A percentile compares a stretch with the other conserved stretches of the same genome.
Conservation (phyloP, 2,329 filamentous ascomycete species). For the Aspergillus pseudotamarii region DNA sequence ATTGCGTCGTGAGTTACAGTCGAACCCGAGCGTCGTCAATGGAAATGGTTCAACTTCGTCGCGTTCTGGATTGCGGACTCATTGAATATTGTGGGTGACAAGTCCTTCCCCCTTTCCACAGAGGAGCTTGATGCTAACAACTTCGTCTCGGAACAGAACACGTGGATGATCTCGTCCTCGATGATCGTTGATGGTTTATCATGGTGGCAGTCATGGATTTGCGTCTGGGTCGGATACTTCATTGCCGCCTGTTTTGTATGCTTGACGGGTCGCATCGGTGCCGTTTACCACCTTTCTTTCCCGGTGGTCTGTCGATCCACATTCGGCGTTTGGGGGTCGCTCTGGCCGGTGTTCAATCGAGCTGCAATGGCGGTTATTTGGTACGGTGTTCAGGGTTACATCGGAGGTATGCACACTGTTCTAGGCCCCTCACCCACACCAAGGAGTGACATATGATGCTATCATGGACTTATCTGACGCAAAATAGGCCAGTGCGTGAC, state of each 20-base stretch:
- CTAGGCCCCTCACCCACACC: background rate
- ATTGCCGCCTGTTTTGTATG: constrained; percentile 77
- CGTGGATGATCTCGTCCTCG: constrained; percentile 89
- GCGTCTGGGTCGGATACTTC: constrained; percentile 82
- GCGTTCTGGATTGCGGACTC: constrained; percentile 85
- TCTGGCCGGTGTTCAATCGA: constrained; percentile 88
- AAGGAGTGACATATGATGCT: background rate
- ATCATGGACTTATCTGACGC: constrained; percentile 5
- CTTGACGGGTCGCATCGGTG: constrained; percentile 79
- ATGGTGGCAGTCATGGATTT: constrained; percentile 92
- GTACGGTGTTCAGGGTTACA: constrained; percentile 77
- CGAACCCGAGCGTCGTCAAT: constrained; percentile 76
- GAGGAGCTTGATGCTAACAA: background rate
- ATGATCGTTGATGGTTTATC: constrained; percentile 78
- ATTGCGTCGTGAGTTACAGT: constrained; percentile 54
- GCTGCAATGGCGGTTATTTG: constrained; percentile 86
- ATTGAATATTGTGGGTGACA: constrained; percentile 68
- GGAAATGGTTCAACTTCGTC: constrained; percentile 86
- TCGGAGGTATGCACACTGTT: constrained; percentile 58
- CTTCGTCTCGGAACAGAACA: constrained; percentile 57
- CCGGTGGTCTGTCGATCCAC: constrained; percentile 76
- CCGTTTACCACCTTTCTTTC: constrained; percentile 86
- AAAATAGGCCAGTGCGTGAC: constrained; percentile 72
- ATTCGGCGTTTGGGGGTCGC: constrained; percentile 85
- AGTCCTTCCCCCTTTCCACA: background rate